Conservation (phyloP, 306 rosid genomes). For the Acacia acuminata region DNA sequence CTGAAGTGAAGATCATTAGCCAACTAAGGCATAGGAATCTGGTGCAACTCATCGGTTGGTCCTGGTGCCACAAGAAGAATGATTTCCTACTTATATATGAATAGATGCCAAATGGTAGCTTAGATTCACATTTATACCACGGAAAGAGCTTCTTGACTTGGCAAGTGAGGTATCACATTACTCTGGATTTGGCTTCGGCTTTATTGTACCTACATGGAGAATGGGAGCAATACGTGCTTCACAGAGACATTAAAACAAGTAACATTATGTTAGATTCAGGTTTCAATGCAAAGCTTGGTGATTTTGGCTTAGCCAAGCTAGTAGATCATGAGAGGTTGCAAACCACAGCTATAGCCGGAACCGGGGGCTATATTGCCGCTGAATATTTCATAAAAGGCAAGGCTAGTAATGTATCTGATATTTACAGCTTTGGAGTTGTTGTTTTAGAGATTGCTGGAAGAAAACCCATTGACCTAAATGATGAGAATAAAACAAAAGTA, state of each 20-base stretch:
- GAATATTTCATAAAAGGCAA: slow-evolving; percentile 12
- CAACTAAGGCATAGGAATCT: slow-evolving; percentile 27
- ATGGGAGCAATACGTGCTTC: slow-evolving; percentile 26
- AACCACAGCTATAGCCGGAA: slow-evolving; percentile 27
- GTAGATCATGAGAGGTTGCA: slow-evolving; percentile 22
- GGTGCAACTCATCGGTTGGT: slow-evolving; percentile 23
- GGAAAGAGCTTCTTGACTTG: slow-evolving; percentile 7
- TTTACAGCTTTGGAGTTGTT: neutral
- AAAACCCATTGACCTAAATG: neutral
- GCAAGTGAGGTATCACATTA: slow-evolving; percentile 26
- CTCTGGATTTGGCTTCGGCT: slow-evolving; percentile 22
- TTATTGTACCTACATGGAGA: slow-evolving; percentile 31
- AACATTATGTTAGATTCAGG: slow-evolving; percentile 25
- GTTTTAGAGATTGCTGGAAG: neutral
- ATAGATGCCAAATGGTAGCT: slow-evolving; percentile 31
- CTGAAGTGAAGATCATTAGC: slow-evolving; percentile 31
- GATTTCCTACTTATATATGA: slow-evolving; percentile 29
- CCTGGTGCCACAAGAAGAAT: slow-evolving; percentile 21
- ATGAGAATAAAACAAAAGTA: neutral
- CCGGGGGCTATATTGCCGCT: slow-evolving; percentile 29
- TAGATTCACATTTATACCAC: slow-evolving; percentile 19
- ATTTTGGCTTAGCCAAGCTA: slow-evolving; percentile 33
- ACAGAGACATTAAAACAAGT: slow-evolving; percentile 35
- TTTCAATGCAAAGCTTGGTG: slow-evolving; percentile 39
- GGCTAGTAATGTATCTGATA: neutral